phyloP scores from a whole-genome alignment of 2,329 filamentous ascomycete genomes.

The Ophiosphaerella herpotricha region DNA sequence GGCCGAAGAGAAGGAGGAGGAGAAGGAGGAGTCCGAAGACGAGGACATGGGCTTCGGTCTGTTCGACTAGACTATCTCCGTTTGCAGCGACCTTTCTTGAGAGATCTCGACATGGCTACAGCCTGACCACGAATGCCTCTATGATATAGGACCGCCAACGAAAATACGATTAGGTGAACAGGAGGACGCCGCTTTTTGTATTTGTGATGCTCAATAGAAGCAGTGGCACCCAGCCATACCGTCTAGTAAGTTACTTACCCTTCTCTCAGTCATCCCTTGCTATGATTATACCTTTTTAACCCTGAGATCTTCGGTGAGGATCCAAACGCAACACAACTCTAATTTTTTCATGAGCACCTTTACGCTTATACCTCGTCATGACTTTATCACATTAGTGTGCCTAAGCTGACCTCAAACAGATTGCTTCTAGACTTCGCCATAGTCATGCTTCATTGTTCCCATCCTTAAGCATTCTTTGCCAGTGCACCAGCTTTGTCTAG shows the following conservation, averaged over 20 bases:
- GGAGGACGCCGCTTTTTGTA: constrained; percentile 7
- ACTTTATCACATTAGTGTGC: neutral
- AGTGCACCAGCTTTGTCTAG: constrained; percentile 33
- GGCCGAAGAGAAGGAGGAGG: constrained; percentile 58
- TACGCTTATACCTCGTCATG: constrained; percentile 4
- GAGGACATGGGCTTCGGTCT: constrained; percentile 60
- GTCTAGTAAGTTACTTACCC: constrained; percentile 41
- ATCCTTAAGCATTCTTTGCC: constrained; percentile 6
- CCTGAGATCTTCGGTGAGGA: constrained; percentile 64
- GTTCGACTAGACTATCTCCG: constrained; percentile 53
- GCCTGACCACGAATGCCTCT: constrained; percentile 27
- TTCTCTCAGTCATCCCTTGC: constrained; percentile 25
- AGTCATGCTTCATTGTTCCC: neutral
- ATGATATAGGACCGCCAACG: constrained; percentile 38
- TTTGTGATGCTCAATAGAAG: constrained; percentile 32
- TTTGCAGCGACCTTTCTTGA: constrained; percentile 23
- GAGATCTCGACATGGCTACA: constrained; percentile 22
- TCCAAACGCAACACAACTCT: constrained; percentile 66
- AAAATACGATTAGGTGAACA: constrained; percentile 44
- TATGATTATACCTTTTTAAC: constrained; percentile 72
- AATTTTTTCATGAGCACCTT: constrained; percentile 69
- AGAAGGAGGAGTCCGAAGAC: constrained; percentile 63
- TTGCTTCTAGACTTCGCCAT: neutral
- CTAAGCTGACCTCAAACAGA: constrained; percentile 30
- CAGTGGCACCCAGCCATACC: constrained; percentile 9